These are phyloP conservation scores for Paraphoma sp. DNA, from an alignment of 2,329 filamentous ascomycete genomes.

Conservation along the genomic window DNA sequence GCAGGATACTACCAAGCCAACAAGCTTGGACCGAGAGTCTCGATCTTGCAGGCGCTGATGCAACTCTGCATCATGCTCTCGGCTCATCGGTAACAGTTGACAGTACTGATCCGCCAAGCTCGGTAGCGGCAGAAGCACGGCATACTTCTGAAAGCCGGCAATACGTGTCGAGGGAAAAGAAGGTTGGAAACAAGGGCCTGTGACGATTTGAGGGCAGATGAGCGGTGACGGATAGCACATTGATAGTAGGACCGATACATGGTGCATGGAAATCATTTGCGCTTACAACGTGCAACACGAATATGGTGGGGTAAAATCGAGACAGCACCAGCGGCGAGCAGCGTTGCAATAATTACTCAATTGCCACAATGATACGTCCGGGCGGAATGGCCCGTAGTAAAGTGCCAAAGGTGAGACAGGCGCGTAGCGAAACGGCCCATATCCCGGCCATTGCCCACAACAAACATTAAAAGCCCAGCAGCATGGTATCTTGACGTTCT, in stretches of 20 bases:
- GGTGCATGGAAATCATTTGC: conserved; percentile 19
- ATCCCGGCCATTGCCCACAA: not conserved
- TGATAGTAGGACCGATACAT: conserved; percentile 30
- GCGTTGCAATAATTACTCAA: not conserved
- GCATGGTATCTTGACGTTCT: not conserved
- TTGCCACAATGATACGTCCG: conserved; percentile 5
- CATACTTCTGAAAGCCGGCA: not conserved
- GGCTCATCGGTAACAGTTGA: conserved; percentile 9
- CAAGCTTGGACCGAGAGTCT: not conserved
- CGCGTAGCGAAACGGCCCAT: conserved; percentile 18
- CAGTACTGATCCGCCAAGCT: conserved; percentile 5
- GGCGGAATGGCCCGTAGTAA: not conserved
- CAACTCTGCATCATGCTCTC: conserved; percentile 1
- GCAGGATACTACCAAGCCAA: not conserved
- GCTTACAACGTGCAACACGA: conserved; percentile 12
- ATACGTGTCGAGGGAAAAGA: not conserved
- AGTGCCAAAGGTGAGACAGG: conserved; percentile 3
- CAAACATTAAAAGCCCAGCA: not conserved
- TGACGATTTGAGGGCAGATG: conserved; percentile 11
- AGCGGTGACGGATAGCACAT: conserved; percentile 31
- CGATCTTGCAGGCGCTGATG: not conserved
- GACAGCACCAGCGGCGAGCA: conserved; percentile 16
- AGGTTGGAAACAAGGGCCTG: not conserved
- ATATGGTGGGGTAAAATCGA: conserved; percentile 20
- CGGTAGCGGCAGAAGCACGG: conserved; percentile 1